These are phyloP conservation scores for Mycena galericulata DNA, from an alignment of 768 basidiomycete genomes.

Conservation along the genomic window DNA sequence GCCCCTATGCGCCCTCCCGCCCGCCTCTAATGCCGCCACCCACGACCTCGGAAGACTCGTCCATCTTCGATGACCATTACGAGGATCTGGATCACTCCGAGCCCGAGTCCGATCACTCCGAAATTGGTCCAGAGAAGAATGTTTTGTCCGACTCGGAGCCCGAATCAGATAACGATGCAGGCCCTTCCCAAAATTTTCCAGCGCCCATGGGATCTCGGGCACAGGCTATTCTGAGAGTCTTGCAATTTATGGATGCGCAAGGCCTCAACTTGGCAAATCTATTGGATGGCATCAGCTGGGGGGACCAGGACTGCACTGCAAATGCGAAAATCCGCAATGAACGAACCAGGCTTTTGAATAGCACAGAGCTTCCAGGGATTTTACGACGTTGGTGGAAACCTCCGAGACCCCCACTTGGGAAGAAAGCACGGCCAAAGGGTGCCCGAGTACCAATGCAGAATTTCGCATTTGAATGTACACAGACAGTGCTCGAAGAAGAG, in stretches of 20 bases:
- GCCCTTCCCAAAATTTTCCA: too few relatives aligned
- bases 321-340: background rate
- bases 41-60: too few relatives aligned
- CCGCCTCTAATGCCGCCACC: too few relatives aligned
- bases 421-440: background rate
- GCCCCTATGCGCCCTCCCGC: too few relatives aligned
- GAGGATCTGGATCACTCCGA: too few relatives aligned
- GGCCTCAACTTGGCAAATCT: background rate
- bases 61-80: too few relatives aligned
- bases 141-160: too few relatives aligned
- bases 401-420: background rate
- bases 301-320: background rate
- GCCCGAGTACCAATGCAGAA: background rate
- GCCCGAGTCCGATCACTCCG: too few relatives aligned
- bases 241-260: background rate
- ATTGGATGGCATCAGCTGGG: background rate
- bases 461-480: background rate
- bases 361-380: background rate
- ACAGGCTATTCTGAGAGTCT: too few relatives aligned
- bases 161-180: too few relatives aligned
- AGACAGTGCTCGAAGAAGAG: background rate
- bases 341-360: background rate
- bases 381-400: background rate
- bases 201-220: too few relatives aligned
- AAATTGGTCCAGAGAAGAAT: too few relatives aligned